Base-by-base conservation (phyloP, 2,329 filamentous ascomycete genomes). In the Colletotrichum sp. region DNA sequence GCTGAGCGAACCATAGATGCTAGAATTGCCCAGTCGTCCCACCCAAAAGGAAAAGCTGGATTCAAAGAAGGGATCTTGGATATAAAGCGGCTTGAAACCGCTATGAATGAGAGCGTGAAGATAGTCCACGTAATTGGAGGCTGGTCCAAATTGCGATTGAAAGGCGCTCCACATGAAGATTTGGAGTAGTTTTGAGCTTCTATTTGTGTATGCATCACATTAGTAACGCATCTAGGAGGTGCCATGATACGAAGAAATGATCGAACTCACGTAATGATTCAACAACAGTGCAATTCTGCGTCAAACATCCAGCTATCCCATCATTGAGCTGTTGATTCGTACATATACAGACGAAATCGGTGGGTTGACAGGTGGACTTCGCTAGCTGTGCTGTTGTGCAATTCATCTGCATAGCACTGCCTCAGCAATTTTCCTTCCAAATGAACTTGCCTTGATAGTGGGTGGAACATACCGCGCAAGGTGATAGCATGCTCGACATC, bases 121-220 rank as follows among this genome's bases (percentile, higher is more conserved):
- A 75, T 24, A 2, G 62, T 72, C 72, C 72, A 75, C 5, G 62
- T 60, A 15, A 72, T 71, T 3, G 72, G 69, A 26, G 28, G 26
- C 30, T 75, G 72, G 4, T 62, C 52, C 3, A 24, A 36, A 62
- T 72, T 75, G 7, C 12, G 28, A 16, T 24, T 52, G 30, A 67
- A 12, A 5, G 69, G 72, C 36, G 36, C 69, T 8, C 72, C 69
- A 36, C 72, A 75, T 8, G 62, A 67, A 8, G 36, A 34, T 32
- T 63, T 72, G 2, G 34, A 55, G 36, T 72, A 75, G 21, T 72
- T 75, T 16, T 67, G 69, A 15, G 69, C 68, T 32, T 75, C 72
- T 75, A 21, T 63, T 26, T 0, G 4, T 15, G 44, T 49, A 57
- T 16, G 3, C 4, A 32, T 26, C 44, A 18, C 28, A 4, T 34